Evolutionary conservation across 495 filamentous ascomycete species (phyloP), one percentile per base, ranked within the genome.

Genomic region (Penicillium desertorum): DNA sequence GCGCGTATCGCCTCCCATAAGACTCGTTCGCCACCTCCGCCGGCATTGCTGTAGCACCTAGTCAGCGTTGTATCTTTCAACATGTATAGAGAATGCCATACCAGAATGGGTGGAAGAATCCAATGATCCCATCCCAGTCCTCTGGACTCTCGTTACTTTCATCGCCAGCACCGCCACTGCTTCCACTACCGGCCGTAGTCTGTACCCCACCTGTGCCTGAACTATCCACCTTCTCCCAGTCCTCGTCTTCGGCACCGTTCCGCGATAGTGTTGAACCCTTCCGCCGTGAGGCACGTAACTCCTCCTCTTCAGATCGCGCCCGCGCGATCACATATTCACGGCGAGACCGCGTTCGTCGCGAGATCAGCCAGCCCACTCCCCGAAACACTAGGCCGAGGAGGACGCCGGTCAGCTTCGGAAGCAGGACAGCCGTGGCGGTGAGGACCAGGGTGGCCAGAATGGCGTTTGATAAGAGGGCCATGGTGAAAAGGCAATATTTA

Each of bases 61-160:
- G 41, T 23, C 54, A 50, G 36, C 20, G 29, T 7, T 42, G 23
- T 19, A 36, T 20, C n/a, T 16, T 16, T 20, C 20, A 32, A 41
- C 20, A 39, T 46, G 10, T 45, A 14, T 16, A 42, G 36, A 42
- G 47, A 23, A 43, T 22, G 46, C 22, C 81, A 52, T 73, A 91
- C 88, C 91, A 96, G 72, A 96, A 97, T 10, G 94, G 94, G 69
- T 98, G 94, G 66, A 98, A 96, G 82, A 98, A 98, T 17, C 92
- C 94, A 39, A 96, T 84, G 29, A 96, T 73, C 5, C 92, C 92
- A 60, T 86, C 77, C 88, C 88, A 96, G 12, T 88, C 83, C 52
- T 77, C 68, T 10, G 55, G 17, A 9, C 41, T 45, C 20, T 6
- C 12, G 12, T 20, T 34, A 10, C 27, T 57, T 17, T 57, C 45